Conservation (phyloP, 805 yeast species). For the Candida boleticola region DNA sequence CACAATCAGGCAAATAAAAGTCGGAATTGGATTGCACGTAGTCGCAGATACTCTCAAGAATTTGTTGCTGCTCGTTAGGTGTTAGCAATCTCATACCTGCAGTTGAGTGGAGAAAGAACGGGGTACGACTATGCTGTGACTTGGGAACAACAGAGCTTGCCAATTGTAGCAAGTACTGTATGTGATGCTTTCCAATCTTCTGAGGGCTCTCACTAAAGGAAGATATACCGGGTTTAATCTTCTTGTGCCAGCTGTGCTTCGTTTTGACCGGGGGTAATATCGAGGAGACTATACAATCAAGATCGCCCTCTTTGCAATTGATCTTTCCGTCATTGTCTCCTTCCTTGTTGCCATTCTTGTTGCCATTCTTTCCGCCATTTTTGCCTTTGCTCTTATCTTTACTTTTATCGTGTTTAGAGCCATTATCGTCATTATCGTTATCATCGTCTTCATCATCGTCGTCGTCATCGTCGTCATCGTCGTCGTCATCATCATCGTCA, state of each 20-base stretch:
- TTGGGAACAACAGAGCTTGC: slow-evolving; percentile 55
- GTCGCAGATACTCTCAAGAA: slow-evolving; percentile 48
- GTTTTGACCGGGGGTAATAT: slow-evolving; percentile 31
- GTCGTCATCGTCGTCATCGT: slow-evolving; percentile 5
- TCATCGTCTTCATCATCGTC: slow-evolving; percentile 10
- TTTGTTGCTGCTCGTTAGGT: slow-evolving; percentile 47
- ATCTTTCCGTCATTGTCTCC: slow-evolving; percentile 9
- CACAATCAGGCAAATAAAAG: slow-evolving; percentile 61
- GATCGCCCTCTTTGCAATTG: too few species aligned
- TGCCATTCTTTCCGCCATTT: background rate
- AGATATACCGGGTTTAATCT: slow-evolving; percentile 58
- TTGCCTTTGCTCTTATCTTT: slow-evolving; percentile 5
- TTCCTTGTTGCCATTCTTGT: slow-evolving; percentile 8
- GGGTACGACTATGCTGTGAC: slow-evolving; percentile 61
- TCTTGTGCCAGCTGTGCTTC: slow-evolving; percentile 46
- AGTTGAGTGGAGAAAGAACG: slow-evolving; percentile 66
- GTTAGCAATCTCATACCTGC: slow-evolving; percentile 64
- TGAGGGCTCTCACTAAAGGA: slow-evolving; percentile 47
- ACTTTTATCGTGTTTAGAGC: slow-evolving; percentile 12
- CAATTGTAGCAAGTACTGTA: slow-evolving; percentile 46
- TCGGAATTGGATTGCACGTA: slow-evolving; percentile 47
- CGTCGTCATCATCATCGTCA: slow-evolving; percentile 5
- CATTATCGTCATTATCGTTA: slow-evolving; percentile 16
- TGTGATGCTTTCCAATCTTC: slow-evolving; percentile 51
- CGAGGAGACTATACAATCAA: background rate